Percentiles rank a stretch among this genome's conserved stretches.
Evolutionary conservation across 2,329 filamentous ascomycete genomes (phyloP).

Genomic region (Ceratocystis cacaofunesta): DNA sequence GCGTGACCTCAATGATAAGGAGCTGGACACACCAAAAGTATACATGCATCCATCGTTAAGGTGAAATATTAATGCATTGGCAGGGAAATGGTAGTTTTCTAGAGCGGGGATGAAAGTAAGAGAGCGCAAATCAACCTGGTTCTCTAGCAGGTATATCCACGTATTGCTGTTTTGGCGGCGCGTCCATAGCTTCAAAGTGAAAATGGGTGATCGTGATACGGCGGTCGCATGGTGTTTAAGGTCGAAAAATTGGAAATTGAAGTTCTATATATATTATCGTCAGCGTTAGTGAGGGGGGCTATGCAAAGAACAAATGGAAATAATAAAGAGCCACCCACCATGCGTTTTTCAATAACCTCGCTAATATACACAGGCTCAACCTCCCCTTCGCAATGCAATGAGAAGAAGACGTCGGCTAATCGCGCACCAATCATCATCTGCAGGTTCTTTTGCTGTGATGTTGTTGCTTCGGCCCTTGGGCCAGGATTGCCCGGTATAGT

Average conservation of each 20-base stretch:
- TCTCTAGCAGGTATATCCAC: slow-evolving; percentile 52
- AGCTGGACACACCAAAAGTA: slow-evolving; percentile 40
- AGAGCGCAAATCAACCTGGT: slow-evolving; percentile 53
- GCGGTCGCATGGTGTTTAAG: slow-evolving; percentile 46
- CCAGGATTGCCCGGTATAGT: slow-evolving; percentile 27
- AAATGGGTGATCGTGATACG: slow-evolving; percentile 48
- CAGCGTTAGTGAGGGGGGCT: background rate
- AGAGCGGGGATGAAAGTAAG: slow-evolving; percentile 69
- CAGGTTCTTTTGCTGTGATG: slow-evolving; percentile 52
- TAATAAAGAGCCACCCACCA: slow-evolving; percentile 29
- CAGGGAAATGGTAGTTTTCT: slow-evolving; percentile 54
- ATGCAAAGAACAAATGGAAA: background rate
- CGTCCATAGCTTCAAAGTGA: slow-evolving; percentile 65
- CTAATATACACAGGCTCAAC: slow-evolving; percentile 77
- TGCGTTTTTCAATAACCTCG: slow-evolving; percentile 63
- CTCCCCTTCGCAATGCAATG: slow-evolving; percentile 49
- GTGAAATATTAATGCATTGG: slow-evolving; percentile 74
- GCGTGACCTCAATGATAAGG: slow-evolving; percentile 30
- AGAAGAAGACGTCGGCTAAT: slow-evolving; percentile 78
- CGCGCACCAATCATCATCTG: slow-evolving; percentile 59
- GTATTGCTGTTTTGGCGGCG: slow-evolving; percentile 35
- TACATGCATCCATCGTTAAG: slow-evolving; percentile 72
- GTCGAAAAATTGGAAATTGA: slow-evolving; percentile 76
- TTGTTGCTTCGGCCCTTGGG: slow-evolving; percentile 27
- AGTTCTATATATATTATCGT: slow-evolving; percentile 41